Base-by-base conservation (phyloP, 2,329 filamentous ascomycete species). In the Colletotrichum sp. region DNA sequence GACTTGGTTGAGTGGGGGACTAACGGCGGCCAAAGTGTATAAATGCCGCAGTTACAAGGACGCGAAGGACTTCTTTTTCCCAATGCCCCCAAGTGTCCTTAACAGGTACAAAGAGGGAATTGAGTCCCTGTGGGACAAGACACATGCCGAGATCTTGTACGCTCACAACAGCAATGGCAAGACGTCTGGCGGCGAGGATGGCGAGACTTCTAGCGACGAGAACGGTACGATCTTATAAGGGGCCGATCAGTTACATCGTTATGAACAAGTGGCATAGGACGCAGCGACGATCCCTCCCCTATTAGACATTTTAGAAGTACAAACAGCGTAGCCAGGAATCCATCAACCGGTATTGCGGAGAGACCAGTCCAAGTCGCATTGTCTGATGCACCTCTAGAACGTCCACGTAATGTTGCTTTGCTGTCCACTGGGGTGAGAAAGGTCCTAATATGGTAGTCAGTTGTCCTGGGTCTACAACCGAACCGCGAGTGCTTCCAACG, bases 311-410 rank as follows among this genome's bases (percentile, higher is more conserved):
- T 48, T 48, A 48, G n/a, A 48, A 22, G 11, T 48, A 48, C 44
- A 3, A 48, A 48, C 44, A 48, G 44, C 44, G 44, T 22, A 48
- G 11, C 9, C 44, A 48, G 3, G 44, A 48, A 48, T 48, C n/a
- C 11, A 48, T 22, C 6, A 48, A 8, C 6, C 12, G n/a, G 44
- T 22, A 0, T 8, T 22, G 44, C n/a, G 11, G 44, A 48, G 44
- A 22, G 44, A 22, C 11, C 11, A 48, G 0, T 48, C 1, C 44
- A 0, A 13, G n/a, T 22, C 11, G 1, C 0, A 22, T 3, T 48
- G 6, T 22, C n/a, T 13, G 44, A 13, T 48, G 44, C 9, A 48
- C 11, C 9, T 13, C n/a, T 48, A 1, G 11, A 22, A 48, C 11
- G 11, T 22, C 3, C 4, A 1, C 11, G 13, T 13, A 6, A 6